Conservation (phyloP, 257 asterid genomes). For the Perilla frutescens region DNA sequence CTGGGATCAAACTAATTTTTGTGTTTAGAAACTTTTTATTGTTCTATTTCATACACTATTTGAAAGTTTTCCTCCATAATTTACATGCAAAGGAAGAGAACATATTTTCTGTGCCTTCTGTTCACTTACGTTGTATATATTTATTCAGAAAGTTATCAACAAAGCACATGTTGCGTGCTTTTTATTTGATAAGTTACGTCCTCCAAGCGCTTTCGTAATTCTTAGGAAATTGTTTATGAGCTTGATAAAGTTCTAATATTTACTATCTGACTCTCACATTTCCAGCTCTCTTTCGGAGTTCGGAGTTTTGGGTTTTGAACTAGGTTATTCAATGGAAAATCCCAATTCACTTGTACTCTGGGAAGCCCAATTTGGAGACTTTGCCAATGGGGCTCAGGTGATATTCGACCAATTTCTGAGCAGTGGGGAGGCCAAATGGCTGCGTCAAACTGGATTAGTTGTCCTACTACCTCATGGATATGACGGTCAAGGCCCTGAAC, state of each 20-base stretch:
- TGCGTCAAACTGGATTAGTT: slow-evolving; percentile 70
- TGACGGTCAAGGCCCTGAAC: slow-evolving; percentile 88
- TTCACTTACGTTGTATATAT: too few species aligned
- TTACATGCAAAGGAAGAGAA: too few species aligned
- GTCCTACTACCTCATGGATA: slow-evolving; percentile 77
- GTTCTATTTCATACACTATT: too few species aligned
- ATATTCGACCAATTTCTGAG: slow-evolving; percentile 76
- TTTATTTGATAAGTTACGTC: too few species aligned
- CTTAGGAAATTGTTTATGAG: slow-evolving; percentile 8
- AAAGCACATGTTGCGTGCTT: too few species aligned
- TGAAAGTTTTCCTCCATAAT: too few species aligned
- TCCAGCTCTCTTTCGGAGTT: slow-evolving; percentile 94
- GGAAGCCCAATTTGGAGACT: slow-evolving; percentile 89
- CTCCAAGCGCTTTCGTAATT: slow-evolving; percentile 7
- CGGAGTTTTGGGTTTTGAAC: slow-evolving; percentile 89
- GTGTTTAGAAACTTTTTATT: too few species aligned
- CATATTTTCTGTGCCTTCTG: too few species aligned
- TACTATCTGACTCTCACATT: slow-evolving; percentile 7
- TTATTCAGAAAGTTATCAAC: too few species aligned
- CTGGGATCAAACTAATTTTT: not conserved
- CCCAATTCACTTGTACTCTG: slow-evolving; percentile 87
- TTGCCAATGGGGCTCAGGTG: slow-evolving; percentile 82
- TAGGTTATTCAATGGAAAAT: slow-evolving; percentile 97
- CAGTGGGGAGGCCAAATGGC: slow-evolving; percentile 85
- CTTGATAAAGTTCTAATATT: slow-evolving; percentile 24